phyloP scores from a whole-genome alignment of 352 stramenopile genomes.

The Globisporangium uncinulatum region DNA sequence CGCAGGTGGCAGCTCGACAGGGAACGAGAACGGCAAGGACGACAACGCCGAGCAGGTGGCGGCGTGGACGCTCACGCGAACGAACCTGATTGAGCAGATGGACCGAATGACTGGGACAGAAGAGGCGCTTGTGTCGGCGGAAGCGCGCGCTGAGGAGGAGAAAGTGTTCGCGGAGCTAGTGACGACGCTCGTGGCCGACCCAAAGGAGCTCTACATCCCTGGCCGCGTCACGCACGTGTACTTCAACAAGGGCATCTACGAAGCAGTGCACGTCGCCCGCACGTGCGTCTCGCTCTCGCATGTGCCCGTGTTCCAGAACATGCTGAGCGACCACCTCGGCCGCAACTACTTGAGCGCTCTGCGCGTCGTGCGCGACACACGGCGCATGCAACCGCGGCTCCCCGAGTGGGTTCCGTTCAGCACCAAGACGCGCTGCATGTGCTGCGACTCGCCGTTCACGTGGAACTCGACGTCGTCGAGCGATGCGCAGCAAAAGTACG shows the following conservation, averaged over 20 bases:
- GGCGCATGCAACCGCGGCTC: conserved; percentile 42
- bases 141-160: conserved; percentile 42
- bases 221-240: conserved; percentile 74
- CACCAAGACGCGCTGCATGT: conserved; percentile 84
- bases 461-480: conserved; percentile 89
- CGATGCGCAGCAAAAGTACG: conserved; percentile 83
- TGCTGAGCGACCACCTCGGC: conserved; percentile 80
- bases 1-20: no score
- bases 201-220: conserved; percentile 75
- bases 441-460: conserved; percentile 84
- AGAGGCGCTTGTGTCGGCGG: conserved; percentile 20
- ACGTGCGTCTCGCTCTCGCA: conserved; percentile 64
- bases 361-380: conserved; percentile 69
- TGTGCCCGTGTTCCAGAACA: conserved; percentile 83
- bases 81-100: conserved; percentile 75
- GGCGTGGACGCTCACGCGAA: conserved; percentile 66
- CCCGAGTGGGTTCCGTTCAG: conserved; percentile 76
- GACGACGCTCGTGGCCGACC: conserved; percentile 44
- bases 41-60: conserved; percentile 36
- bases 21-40: conserved; percentile 14
- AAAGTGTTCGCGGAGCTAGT: conserved; percentile 51
- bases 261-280: conserved; percentile 76
- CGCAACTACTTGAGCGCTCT: conserved; percentile 77
- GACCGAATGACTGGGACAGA: conserved; percentile 36
- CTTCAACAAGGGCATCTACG: conserved; percentile 74